Base-by-base conservation (phyloP, 805 yeast species). In the Yamadazyma tumulicola region DNA sequence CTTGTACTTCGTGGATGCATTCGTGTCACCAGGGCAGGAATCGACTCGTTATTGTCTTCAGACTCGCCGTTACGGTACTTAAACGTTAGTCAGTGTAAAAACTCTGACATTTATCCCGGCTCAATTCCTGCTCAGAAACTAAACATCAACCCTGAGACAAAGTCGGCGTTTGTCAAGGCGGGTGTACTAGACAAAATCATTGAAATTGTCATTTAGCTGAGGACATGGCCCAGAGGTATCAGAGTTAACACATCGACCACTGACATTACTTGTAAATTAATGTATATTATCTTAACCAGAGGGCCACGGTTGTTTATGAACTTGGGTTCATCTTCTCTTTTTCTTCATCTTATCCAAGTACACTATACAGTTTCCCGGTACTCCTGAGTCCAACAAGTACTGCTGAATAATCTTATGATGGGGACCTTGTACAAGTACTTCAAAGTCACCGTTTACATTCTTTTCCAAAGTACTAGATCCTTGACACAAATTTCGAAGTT, bases 381-480 rank as follows among this genome's bases (percentile, higher is more conserved):
- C 59, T 0, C 95, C 95, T 38, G 77, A 64, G 4, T 61, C 63
- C 28, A 62, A 69, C 38, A 89, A 59, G 29, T 81, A 54, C 2
- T 79, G 81, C n/a, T 69, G 61, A 8, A 83, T 75, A 0, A 71
- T 55, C 30, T 75, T 72, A 16, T 79, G 78, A 54, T 91, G 97
- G 2, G 91, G 84, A 0, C 98, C 98, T 61, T 93, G 97, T 2
- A 93, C 95, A 30, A 79, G 72, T 4, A 93, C 87, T 48, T 85
- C 94, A 26, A 68, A 56, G 0, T 72, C 49, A 24, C 69, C 72
- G 4, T 81, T 80, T 33, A 75, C 72, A 25, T 73, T 74, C 19
- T 75, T 77, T 0, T 81, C 81, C 8, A 85, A 70, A 0, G 96
- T 79, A 0, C 93, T 73, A 0, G 97, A 85, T 0, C 96, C 96